Base-by-base conservation (phyloP, 306 rosid genomes). In the Dalbergia cochinchinensis region DNA sequence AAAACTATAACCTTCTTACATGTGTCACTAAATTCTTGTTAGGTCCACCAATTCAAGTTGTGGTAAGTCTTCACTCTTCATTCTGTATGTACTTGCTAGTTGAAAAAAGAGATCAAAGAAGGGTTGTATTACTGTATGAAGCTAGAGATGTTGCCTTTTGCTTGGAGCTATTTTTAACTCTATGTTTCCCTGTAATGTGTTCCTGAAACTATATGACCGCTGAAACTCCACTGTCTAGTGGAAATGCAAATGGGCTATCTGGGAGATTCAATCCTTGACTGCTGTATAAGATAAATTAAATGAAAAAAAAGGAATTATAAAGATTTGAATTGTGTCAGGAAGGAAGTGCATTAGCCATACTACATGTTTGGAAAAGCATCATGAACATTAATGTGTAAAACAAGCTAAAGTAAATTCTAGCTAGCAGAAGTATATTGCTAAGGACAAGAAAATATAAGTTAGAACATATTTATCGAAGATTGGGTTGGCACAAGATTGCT, bases 201-300 rank as follows among this genome's bases (percentile, higher is more conserved):
- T 79, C 62, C 73, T 69, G 62, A 66, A 66, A 76, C 83, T 83
- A 65, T 35, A 51, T 47, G 65, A 57, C 65, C 48, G 70, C 15
- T 18, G 68, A 58, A 60, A 18, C 45, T 47, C 48, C 86, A 65
- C 19, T 71, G 6, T 66, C 71, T 58, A 58, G 4, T 57, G 83
- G 70, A 77, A 78, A 83, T 53, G 91, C 78, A 71, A 92, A 92
- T 10, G 97, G 95, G 88, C 96, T 88, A 60, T 92, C 96, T 0
- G 96, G 97, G 39, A 92, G 91, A 70, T 92, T 71, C 47, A 89
- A 74, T 51, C 84, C 92, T 83, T 86, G 87, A 53, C 86, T 83
- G 91, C 89, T 77, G 73, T 45, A 79, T 11, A 26, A 26, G 31
- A 26, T 26, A 26, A 26, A 26, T 26, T 26, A 26, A 26, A 26